Percentiles rank a stretch among this genome's conserved stretches.
These are phyloP conservation scores for Zygotorulaspora mrakii DNA, from an alignment of 1,139 yeast genomes.

Conservation along the genomic window DNA sequence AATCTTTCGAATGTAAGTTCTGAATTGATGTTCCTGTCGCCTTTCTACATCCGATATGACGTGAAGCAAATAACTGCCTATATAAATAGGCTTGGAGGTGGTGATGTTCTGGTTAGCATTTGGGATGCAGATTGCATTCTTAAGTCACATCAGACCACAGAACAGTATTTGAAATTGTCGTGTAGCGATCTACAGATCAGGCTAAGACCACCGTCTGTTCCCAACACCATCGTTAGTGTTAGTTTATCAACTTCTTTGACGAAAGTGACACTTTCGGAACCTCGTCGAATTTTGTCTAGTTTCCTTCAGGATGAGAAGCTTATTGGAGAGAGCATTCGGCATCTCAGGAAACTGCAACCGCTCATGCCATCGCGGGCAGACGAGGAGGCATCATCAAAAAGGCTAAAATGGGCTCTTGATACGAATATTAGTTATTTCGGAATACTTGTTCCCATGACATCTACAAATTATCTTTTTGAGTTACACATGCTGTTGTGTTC, in stretches of 20 bases:
- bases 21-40: slow-evolving; percentile 29
- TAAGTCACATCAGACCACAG: slow-evolving; percentile 29
- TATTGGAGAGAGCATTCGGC: slow-evolving; percentile 23
- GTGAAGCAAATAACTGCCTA: slow-evolving; percentile 24
- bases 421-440: slow-evolving; percentile 29
- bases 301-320: slow-evolving; percentile 29
- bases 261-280: slow-evolving; percentile 32
- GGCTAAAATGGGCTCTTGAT: slow-evolving; percentile 20
- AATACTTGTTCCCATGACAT: slow-evolving; percentile 28
- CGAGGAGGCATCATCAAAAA: background rate
- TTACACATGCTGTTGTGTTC: slow-evolving; percentile 25
- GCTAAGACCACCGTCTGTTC: slow-evolving; percentile 11
- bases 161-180: slow-evolving; percentile 29
- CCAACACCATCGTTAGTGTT: slow-evolving; percentile 14
- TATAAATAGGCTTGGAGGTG: slow-evolving; percentile 19
- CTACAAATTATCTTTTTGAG: slow-evolving; percentile 32
- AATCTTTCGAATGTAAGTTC: slow-evolving; percentile 26
- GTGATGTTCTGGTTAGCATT: slow-evolving; percentile 19
- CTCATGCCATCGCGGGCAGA: slow-evolving; percentile 7
- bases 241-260: slow-evolving; percentile 24
- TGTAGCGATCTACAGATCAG: slow-evolving; percentile 24
- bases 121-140: slow-evolving; percentile 28
- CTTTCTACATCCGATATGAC: slow-evolving; percentile 25
- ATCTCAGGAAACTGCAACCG: slow-evolving; percentile 15
- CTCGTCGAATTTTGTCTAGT: slow-evolving; percentile 25